Evolutionary conservation across 2,329 filamentous ascomycete species (phyloP).

Genomic region (Geosmithia morbida): DNA sequence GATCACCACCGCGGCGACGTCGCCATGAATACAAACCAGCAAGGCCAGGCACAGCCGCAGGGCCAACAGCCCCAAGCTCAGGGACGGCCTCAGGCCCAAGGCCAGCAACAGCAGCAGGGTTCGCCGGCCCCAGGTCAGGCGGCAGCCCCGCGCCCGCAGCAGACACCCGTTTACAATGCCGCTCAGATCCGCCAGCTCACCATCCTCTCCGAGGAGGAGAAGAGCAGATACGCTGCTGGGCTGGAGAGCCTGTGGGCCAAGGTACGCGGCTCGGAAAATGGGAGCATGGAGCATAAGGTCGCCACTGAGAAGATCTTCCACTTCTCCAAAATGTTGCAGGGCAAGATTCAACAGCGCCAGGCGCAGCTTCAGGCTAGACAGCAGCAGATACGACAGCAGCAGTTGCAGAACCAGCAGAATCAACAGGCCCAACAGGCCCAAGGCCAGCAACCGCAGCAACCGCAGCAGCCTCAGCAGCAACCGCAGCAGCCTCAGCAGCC

Average conservation of each 20-base stretch:
- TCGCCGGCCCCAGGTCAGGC: conserved; percentile 7
- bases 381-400: conserved; percentile 10
- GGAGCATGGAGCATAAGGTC: conserved; percentile 30
- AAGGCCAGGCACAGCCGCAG: conserved; percentile 1
- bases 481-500: conserved; percentile 10
- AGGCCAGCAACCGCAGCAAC: conserved; percentile 9
- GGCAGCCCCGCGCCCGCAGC: conserved; percentile 9
- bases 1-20: neutral
- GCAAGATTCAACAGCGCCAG: conserved; percentile 31
- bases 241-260: conserved; percentile 38
- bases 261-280: conserved; percentile 29
- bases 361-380: conserved; percentile 18
- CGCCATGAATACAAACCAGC: conserved; percentile 2
- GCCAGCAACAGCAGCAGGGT: neutral
- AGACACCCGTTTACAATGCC: conserved; percentile 31
- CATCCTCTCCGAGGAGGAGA: conserved; percentile 38
- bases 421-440: conserved; percentile 13
- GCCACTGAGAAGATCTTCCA: conserved; percentile 44
- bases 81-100: neutral
- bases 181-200: conserved; percentile 34
- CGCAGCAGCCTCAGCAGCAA: conserved; percentile 7
- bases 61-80: conserved; percentile 1
- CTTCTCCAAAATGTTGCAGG: conserved; percentile 42
- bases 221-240: conserved; percentile 42
- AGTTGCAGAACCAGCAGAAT: conserved; percentile 11